Conservation (phyloP, 305 asterid species). For the Fraxinus ornus region DNA sequence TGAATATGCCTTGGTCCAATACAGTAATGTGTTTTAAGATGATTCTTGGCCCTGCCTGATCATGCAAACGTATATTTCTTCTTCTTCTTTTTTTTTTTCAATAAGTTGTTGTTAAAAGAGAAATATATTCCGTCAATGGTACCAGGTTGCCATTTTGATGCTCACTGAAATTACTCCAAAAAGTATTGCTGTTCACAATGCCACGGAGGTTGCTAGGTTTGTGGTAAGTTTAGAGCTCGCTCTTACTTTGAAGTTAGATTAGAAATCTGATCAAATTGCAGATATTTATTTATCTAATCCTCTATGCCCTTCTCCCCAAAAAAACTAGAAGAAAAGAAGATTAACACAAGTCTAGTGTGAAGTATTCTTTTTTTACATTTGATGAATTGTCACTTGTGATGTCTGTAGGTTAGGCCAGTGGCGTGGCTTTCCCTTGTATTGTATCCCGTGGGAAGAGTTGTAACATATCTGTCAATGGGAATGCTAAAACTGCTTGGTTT, state of each 20-base stretch:
- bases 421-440: constrained; percentile 94
- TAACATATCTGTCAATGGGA: constrained; percentile 95
- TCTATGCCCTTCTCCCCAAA: constrained; percentile 4
- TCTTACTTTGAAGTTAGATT: constrained; percentile 12
- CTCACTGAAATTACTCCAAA: constrained; percentile 53
- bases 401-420: constrained; percentile 92
- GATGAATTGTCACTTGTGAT: constrained; percentile 33
- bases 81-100: not conserved
- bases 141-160: constrained; percentile 48
- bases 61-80: not conserved
- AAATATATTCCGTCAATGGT: constrained; percentile 13
- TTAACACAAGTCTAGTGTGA: constrained; percentile 4
- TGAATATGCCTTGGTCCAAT: not conserved
- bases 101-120: constrained; percentile 21
- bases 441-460: constrained; percentile 97
- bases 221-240: constrained; percentile 71
- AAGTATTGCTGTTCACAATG: not conserved
- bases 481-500: constrained; percentile 91
- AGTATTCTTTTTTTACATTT: constrained; percentile 21
- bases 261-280: constrained; percentile 8
- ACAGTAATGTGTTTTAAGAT: constrained; percentile 3
- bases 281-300: not conserved
- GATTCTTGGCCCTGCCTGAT: constrained; percentile 2
- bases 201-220: constrained; percentile 34
- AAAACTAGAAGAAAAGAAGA: not conserved